A percentile compares a stretch with the other conserved stretches of the same genome.
Evolutionary conservation across 352 stramenopile genomes (phyloP).

Genomic region (Globisporangium acanthophoron): DNA sequence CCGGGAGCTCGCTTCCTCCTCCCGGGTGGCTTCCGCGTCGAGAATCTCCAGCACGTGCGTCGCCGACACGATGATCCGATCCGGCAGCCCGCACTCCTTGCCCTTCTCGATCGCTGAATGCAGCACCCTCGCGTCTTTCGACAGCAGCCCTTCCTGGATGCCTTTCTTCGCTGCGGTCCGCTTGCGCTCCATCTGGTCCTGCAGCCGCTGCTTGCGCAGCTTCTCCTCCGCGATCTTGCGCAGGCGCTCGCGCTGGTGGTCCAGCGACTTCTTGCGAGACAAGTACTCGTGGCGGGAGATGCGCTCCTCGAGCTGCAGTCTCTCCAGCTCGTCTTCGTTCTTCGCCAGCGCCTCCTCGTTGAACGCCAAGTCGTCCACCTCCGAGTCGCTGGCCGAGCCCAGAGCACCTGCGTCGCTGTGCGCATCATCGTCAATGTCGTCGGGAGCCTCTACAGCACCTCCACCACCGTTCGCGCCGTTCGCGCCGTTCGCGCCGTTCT

Average conservation of each 20-base stretch:
- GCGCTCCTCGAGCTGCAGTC: constrained; percentile 44
- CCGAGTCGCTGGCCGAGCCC: constrained; percentile 44
- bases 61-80: constrained; percentile 63
- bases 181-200: constrained; percentile 67
- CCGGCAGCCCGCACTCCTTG: constrained; percentile 58
- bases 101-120: constrained; percentile 62
- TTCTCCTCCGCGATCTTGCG: constrained; percentile 49
- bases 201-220: constrained; percentile 53
- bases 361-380: constrained; percentile 53
- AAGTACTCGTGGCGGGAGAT: constrained; percentile 84
- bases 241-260: constrained; percentile 58
- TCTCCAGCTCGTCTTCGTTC: constrained; percentile 75
- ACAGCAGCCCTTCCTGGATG: constrained; percentile 57
- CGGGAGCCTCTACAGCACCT: neutral
- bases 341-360: constrained; percentile 56
- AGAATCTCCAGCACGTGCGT: constrained; percentile 74
- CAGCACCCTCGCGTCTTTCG: constrained; percentile 51
- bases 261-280: constrained; percentile 62
- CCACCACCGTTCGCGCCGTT: constrained; percentile 8
- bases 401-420: constrained; percentile 22
- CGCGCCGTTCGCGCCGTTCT: constrained; percentile 17
- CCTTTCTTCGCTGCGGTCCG: constrained; percentile 50
- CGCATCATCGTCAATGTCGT: constrained; percentile 32
- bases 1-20: constrained; percentile 54
- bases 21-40: constrained; percentile 53